phyloP scores from a whole-genome alignment of 2,329 filamentous ascomycete species.

The Alternaria longipes region DNA sequence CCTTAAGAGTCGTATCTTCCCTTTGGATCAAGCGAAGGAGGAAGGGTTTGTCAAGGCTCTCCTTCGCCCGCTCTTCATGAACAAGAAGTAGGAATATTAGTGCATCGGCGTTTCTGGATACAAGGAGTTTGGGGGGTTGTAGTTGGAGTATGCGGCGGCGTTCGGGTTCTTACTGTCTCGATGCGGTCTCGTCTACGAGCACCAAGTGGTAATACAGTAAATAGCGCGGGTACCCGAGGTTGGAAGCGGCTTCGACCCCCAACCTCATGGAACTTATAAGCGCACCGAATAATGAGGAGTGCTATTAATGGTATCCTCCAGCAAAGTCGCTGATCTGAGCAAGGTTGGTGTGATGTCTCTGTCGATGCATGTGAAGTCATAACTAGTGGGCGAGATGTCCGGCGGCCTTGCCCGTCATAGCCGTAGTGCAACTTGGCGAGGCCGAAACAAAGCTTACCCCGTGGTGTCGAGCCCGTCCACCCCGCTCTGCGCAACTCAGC shows the following conservation, averaged over 20 bases:
- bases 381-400: slow-evolving; percentile 8
- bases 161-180: background rate
- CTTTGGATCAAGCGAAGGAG: slow-evolving; percentile 19
- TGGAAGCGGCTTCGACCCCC: background rate
- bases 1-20: slow-evolving; percentile 10
- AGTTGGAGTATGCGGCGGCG: background rate
- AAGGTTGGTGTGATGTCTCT: background rate
- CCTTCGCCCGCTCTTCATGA: slow-evolving; percentile 12
- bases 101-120: background rate
- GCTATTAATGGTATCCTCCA: background rate
- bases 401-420: slow-evolving; percentile 13
- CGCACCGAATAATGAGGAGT: background rate
- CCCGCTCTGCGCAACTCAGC: slow-evolving; percentile 14
- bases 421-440: slow-evolving; percentile 16
- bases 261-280: background rate
- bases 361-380: slow-evolving; percentile 18
- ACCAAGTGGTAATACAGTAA: background rate
- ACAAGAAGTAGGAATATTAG: background rate
- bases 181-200: background rate
- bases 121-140: background rate
- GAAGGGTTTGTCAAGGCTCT: slow-evolving; percentile 24
- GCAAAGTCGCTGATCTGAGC: background rate
- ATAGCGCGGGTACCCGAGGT: background rate
- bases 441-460: slow-evolving; percentile 6
- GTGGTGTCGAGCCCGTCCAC: background rate